Percentiles rank a stretch among this genome's conserved stretches.
phyloP scores from a whole-genome alignment of 1,284 basidiomycete genomes.

The Polyporus tsugae region DNA sequence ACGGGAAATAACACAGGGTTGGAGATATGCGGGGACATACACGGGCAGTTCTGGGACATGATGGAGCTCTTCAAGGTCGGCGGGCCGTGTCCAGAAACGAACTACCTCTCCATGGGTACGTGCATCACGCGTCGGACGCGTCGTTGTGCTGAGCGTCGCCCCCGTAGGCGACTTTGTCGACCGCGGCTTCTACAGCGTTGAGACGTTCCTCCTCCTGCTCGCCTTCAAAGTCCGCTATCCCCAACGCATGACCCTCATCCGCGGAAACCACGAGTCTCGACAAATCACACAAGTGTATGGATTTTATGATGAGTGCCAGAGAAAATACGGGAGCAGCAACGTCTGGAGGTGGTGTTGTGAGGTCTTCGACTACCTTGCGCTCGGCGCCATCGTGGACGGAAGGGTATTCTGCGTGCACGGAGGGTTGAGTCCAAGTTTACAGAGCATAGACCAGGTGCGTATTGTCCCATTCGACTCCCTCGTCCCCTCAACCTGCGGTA shows the following conservation, averaged over 20 bases:
- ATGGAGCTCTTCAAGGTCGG: constrained; percentile 98
- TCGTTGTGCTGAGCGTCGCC: background rate
- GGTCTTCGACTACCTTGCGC: constrained; percentile 95
- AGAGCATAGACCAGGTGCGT: constrained; percentile 85
- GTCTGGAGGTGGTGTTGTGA: constrained; percentile 99
- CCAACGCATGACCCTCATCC: constrained; percentile 97
- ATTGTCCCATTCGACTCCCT: background rate
- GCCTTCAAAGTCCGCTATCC: constrained; percentile 98
- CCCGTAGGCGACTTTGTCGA: constrained; percentile 91
- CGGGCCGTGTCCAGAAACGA: constrained; percentile 94
- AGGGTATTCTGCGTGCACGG: constrained; percentile 94
- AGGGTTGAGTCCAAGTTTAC: constrained; percentile 89
- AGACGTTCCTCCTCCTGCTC: constrained; percentile 94
- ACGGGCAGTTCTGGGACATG: constrained; percentile 98
- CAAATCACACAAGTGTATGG: constrained; percentile 99
- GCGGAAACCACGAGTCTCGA: constrained; percentile 98
- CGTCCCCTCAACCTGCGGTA: constrained; percentile 10
- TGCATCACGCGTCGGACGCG: constrained; percentile 20
- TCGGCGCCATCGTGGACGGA: constrained; percentile 96
- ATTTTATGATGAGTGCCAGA: constrained; percentile 98
- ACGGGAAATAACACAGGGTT: constrained; percentile 23
- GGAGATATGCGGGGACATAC: constrained; percentile 98
- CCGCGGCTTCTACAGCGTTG: constrained; percentile 96
- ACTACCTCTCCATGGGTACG: constrained; percentile 98
- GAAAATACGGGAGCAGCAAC: constrained; percentile 95